These are phyloP conservation scores for Luffa aegyptiaca DNA, from an alignment of 306 rosid genomes.

Conservation along the genomic window DNA sequence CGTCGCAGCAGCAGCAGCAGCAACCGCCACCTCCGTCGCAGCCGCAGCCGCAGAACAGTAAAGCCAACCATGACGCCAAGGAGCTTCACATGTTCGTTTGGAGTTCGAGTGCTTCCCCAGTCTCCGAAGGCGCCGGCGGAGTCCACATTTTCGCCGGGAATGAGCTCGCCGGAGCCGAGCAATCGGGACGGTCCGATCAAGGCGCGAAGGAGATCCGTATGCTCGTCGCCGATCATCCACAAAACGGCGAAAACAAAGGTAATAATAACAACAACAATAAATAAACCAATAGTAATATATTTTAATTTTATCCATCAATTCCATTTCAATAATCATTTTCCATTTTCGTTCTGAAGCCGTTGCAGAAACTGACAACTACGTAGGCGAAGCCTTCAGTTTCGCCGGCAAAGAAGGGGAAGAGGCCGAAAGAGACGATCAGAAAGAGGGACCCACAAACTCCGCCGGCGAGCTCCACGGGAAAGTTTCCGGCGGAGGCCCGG, in stretches of 20 bases:
- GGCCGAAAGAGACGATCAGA: slow-evolving; percentile 33
- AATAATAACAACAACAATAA: background rate
- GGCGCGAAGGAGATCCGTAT: slow-evolving; percentile 95
- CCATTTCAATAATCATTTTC: background rate
- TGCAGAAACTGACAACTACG: slow-evolving; percentile 33
- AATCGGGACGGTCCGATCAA: slow-evolving; percentile 80
- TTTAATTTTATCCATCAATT: background rate
- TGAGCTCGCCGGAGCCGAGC: slow-evolving; percentile 53
- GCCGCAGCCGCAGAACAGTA: slow-evolving; percentile 15
- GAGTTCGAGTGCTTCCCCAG: slow-evolving; percentile 83
- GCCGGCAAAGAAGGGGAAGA: slow-evolving; percentile 38
- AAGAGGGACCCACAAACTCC: slow-evolving; percentile 51
- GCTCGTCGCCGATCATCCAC: slow-evolving; percentile 76
- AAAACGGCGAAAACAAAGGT: slow-evolving; percentile 70
- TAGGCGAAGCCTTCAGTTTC: slow-evolving; percentile 51
- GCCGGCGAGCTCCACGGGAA: slow-evolving; percentile 72
- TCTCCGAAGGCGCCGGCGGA: slow-evolving; percentile 54
- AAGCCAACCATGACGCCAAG: slow-evolving; percentile 57
- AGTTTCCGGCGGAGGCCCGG: slow-evolving; percentile 17
- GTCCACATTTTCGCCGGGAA: slow-evolving; percentile 66
- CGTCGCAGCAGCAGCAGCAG: slow-evolving; percentile 14
- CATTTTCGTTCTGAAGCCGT: slow-evolving; percentile 7
- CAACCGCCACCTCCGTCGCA: slow-evolving; percentile 8
- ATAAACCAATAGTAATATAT: background rate
- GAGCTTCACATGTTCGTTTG: slow-evolving; percentile 95